These are phyloP conservation scores for Quercus berberidifolia DNA, from an alignment of 306 rosid species.

Conservation along the genomic window DNA sequence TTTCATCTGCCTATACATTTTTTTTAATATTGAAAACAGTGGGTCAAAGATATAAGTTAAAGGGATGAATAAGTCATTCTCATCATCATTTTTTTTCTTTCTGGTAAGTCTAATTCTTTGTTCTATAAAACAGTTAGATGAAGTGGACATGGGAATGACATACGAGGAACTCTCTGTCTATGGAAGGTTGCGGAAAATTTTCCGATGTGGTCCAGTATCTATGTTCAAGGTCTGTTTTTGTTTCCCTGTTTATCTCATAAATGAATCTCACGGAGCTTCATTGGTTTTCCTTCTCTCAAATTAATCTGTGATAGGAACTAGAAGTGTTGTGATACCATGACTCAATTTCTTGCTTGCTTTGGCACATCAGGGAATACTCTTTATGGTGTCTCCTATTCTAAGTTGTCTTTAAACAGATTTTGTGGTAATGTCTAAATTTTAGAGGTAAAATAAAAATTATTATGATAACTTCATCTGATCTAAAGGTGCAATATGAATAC, in stretches of 20 bases:
- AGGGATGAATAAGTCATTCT: conserved; percentile 12
- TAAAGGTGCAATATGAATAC: neutral
- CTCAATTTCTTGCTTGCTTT: neutral
- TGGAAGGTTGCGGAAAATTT: conserved; percentile 86
- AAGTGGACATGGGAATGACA: conserved; percentile 98
- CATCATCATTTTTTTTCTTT: neutral
- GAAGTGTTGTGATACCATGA: neutral
- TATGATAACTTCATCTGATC: neutral
- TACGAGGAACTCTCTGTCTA: conserved; percentile 89
- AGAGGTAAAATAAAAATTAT: neutral
- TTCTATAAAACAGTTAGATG: conserved; percentile 64
- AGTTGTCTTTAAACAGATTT: neutral
- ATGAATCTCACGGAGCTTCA: neutral
- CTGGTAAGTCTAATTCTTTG: neutral
- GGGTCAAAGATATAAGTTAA: conserved; percentile 5
- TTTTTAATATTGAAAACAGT: neutral
- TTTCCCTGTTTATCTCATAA: conserved; percentile 14
- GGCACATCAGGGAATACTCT: neutral
- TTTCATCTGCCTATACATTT: neutral
- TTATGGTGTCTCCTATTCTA: neutral
- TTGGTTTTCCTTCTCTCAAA: neutral
- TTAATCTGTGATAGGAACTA: neutral
- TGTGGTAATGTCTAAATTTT: neutral
- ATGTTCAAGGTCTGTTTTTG: conserved; percentile 72
- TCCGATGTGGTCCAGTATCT: conserved; percentile 88